Base-by-base conservation (phyloP, 169 alveolate genomes). In the Plasmodium sp. region DNA sequence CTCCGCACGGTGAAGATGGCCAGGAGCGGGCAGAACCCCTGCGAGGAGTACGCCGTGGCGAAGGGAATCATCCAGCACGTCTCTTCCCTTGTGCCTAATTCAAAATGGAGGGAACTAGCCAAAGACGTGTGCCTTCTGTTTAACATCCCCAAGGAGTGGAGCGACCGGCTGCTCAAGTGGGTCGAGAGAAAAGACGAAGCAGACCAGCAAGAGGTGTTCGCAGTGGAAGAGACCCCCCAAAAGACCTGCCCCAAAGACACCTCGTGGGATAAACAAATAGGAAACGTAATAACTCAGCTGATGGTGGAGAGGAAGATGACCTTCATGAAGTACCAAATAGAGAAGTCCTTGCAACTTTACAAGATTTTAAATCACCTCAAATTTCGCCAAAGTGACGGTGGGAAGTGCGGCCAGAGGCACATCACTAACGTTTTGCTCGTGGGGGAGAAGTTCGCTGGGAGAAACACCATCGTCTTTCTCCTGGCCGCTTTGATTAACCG, bases 401-500 rank as follows among this genome's bases (percentile, higher is more conserved):
- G 6, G 43, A 84, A 27, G 39, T n/a, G 43, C 41, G 43, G 27
- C 9, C 36, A 84, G 62, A 39, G 62, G 16, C 34, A 2, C 41
- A n/a, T 86, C 7, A 86, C 83, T 51, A 74, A 86, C 45, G 45
- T 86, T 22, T n/a, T 86, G 22, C 62, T 86, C 31, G 33, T 51
- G 16, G 93, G 93, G 48, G n/a, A 86, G n/a, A 48, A 77, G n/a
- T 86, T 18, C 56, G 39, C 93, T 9, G 93, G 93, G 5, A 6
- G 62, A 14, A 86, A 12, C 71, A 86, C 72, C n/a, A 86, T 86
- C 18, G 48, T 86, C 71, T 27, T 14, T 75, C 2, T 86, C 5
- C 7, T 86, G 67, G 62, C 58, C 9, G 14, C 43, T n/a, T 18
- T 86, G 36, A 54, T 86, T 54, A 54, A 56, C 18, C 41, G 62